Evolutionary conservation across 768 basidiomycete genomes (phyloP).

Genomic region (Termitomyces sp.): DNA sequence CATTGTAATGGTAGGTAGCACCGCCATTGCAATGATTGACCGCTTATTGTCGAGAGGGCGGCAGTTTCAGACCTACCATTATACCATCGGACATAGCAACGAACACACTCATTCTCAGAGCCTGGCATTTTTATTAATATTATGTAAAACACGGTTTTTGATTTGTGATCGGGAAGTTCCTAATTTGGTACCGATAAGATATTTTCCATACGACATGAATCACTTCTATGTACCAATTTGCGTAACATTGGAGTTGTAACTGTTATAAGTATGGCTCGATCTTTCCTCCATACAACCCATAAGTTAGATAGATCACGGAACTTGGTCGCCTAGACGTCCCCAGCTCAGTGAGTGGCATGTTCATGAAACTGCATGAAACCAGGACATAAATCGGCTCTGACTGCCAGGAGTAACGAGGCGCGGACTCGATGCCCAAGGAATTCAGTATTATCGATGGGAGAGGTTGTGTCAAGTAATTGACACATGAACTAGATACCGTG

Average conservation of each 20-base stretch:
- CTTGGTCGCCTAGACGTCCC: too few relatives aligned
- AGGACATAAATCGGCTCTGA: too few relatives aligned
- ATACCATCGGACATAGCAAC: constrained; percentile 13
- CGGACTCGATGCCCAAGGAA: neutral
- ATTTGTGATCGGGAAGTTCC: neutral
- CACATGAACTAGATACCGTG: neutral
- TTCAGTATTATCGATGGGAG: neutral
- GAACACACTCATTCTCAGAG: constrained; percentile 5
- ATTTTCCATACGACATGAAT: too few relatives aligned
- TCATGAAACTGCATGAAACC: neutral
- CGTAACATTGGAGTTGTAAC: too few relatives aligned
- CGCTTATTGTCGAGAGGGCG: constrained; percentile 12
- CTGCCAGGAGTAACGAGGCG: neutral
- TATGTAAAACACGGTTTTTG: neutral
- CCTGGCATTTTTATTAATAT: neutral
- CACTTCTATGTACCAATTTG: too few relatives aligned
- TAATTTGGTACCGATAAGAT: neutral
- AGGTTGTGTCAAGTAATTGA: neutral
- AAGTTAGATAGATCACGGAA: neutral
- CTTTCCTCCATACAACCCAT: neutral
- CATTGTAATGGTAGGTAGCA: constrained; percentile 5
- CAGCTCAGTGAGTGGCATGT: too few relatives aligned
- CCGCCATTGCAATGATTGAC: constrained; percentile 1
- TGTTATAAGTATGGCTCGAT: neutral
- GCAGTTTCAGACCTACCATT: constrained; percentile 6